Evolutionary conservation across 2,329 filamentous ascomycete genomes (phyloP), one percentile per base, ranked within the genome.

Genomic region (Thelonectria discophora): DNA sequence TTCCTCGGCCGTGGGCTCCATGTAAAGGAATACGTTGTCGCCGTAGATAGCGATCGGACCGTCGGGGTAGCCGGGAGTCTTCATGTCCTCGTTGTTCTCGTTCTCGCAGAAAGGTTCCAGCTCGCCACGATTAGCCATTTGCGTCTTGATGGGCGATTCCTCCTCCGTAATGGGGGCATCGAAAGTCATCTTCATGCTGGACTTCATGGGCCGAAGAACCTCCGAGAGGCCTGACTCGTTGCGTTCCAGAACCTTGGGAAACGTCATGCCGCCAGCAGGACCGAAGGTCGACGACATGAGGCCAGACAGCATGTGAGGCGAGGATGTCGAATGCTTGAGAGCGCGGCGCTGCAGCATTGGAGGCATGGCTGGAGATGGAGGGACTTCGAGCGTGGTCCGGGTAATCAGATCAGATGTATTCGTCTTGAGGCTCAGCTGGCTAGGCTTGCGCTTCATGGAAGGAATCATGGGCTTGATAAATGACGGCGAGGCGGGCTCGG

Each of bases 1-100:
- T 73, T 94, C 90, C 42, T 93, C 89, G 0, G 88, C 88, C 1
- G 89, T 92, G 0, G 92, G 92, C 73, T 96, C 92, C 42, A 92
- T 81, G 71, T 94, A 96, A 0, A 95, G 82, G 72, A 88, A 93
- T 8, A 96, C 88, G 46, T 89, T 86, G 60, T 92, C 89, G 55
- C 88, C 88, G 67, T 94, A 94, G 52, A 96, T 94, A 68, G 90
- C 88, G 55, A 94, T 90, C 1, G 92, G 92, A 0, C 92, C 92
- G 66, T 93, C 86, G 0, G 92, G 92, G 72, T 96, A 96, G 1
- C 90, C 90, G 15, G 91, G 91, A 0, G 90, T 90, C 78, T 94
- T 94, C 60, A 91, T 87, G 69, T 93, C 90, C 74, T 92, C 90
- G 69, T 90, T 90, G 66, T 90, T 89, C 69, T 89, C 86, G n/a